phyloP scores from a whole-genome alignment of 805 yeast genomes.

The Wickerhamiella azymoides region DNA sequence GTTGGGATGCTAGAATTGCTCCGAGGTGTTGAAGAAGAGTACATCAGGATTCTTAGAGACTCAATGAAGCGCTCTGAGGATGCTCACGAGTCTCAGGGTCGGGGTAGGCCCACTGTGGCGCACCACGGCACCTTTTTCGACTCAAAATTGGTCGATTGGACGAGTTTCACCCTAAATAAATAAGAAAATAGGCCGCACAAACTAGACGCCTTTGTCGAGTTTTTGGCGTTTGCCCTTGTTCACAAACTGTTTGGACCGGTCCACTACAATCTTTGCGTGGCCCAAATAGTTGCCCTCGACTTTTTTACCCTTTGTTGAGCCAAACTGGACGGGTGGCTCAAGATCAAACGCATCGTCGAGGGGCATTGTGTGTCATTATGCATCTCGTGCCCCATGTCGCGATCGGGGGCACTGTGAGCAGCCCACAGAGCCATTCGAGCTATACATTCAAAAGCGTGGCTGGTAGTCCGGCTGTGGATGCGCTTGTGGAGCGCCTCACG shows the following conservation, averaged over 20 bases:
- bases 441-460: not conserved
- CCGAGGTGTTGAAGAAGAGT: too few species aligned
- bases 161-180: too few species aligned
- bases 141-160: too few species aligned
- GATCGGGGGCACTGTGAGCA: not conserved
- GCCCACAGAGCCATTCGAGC: not conserved
- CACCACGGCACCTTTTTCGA: too few species aligned
- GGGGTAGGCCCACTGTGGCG: too few species aligned
- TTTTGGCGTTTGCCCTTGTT: not conserved
- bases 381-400: constrained; percentile 7
- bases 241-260: constrained; percentile 2
- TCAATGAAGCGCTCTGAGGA: too few species aligned
- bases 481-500: not conserved
- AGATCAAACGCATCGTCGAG: constrained; percentile 1
- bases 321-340: not conserved
- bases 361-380: not conserved
- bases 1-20: too few species aligned
- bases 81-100: too few species aligned
- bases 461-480: too few species aligned
- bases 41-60: too few species aligned
- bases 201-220: not conserved
- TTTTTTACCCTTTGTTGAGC: not conserved
- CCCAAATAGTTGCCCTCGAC: constrained; percentile 3
- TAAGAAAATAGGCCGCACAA: not conserved
- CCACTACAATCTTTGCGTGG: constrained; percentile 1